Base-by-base conservation (phyloP, 176 grass and related monocot genomes). In the Stipa capillata region DNA sequence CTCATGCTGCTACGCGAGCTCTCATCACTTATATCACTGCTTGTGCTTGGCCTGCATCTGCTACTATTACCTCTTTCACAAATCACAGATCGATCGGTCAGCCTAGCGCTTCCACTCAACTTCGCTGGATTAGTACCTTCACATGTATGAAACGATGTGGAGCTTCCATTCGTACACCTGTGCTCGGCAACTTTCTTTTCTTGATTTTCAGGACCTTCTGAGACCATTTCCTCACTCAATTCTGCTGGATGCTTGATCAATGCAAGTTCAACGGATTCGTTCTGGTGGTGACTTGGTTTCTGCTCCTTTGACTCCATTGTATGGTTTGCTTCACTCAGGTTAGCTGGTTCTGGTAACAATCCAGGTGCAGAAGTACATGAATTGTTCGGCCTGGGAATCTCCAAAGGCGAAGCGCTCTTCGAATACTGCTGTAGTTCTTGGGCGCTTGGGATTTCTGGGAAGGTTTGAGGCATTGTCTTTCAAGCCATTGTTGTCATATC, bases 1-100 rank as follows among this genome's bases (percentile, higher is more conserved):
- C 78, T 73, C 72, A 86, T 82, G 87, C 87, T 90, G 59, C 87
- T 90, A 49, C 83, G 82, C 18, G 83, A 90, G 27, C n/a, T n/a
- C n/a, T n/a, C n/a, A n/a, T n/a, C n/a, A n/a, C n/a, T n/a, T n/a
- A n/a, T n/a, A n/a, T n/a, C n/a, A n/a, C n/a, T n/a, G n/a, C n/a
- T n/a, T n/a, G n/a, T n/a, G n/a, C n/a, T n/a, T n/a, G n/a, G n/a
- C n/a, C n/a, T n/a, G n/a, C n/a, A n/a, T n/a, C n/a, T n/a, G n/a
- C n/a, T n/a, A n/a, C n/a, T n/a, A n/a, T n/a, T n/a, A n/a, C n/a
- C n/a, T n/a, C n/a, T n/a, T n/a, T n/a, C n/a, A n/a, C 80, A 84
- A 7, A 73, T 63, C 35, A 85, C 85, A 0, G 77, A 74, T 67
- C 50, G 71, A 37, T 85, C 81, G 8, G 63, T 87, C 4, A 82